Conservation (phyloP, 2,329 filamentous ascomycete genomes). For the Annulohypoxylon truncatum region DNA sequence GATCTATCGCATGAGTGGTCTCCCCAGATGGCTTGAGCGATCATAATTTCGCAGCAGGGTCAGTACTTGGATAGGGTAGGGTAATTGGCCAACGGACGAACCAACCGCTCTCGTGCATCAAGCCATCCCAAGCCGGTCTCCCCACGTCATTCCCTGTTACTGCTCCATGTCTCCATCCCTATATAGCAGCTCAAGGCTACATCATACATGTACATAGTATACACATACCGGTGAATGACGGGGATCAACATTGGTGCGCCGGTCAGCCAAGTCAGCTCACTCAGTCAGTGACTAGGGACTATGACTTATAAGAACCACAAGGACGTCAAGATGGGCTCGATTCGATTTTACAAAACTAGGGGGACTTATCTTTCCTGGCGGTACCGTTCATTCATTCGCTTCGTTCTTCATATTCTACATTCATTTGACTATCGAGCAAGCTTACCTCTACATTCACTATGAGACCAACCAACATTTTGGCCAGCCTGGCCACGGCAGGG, state of each 20-base stretch:
- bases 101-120: slow-evolving; percentile 9
- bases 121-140: background rate
- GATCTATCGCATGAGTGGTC: background rate
- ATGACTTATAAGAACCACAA: slow-evolving; percentile 17
- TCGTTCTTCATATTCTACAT: background rate
- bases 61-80: background rate
- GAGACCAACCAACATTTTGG: slow-evolving; percentile 15
- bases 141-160: slow-evolving; percentile 20
- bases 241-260: background rate
- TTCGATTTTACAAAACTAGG: background rate
- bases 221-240: background rate
- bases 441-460: slow-evolving; percentile 19
- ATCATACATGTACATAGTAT: background rate
- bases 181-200: slow-evolving; percentile 2
- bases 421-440: background rate
- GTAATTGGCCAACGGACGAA: background rate
- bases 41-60: slow-evolving; percentile 9
- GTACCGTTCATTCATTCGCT: slow-evolving; percentile 2
- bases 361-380: background rate
- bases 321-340: slow-evolving; percentile 5
- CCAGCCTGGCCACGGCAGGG: slow-evolving; percentile 22
- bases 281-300: background rate
- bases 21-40: slow-evolving; percentile 13
- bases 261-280: background rate
- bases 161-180: background rate